Percentiles rank a stretch among this genome's conserved stretches.
Conservation (phyloP, 1,284 basidiomycete species). For the Marasmius fiardii region DNA sequence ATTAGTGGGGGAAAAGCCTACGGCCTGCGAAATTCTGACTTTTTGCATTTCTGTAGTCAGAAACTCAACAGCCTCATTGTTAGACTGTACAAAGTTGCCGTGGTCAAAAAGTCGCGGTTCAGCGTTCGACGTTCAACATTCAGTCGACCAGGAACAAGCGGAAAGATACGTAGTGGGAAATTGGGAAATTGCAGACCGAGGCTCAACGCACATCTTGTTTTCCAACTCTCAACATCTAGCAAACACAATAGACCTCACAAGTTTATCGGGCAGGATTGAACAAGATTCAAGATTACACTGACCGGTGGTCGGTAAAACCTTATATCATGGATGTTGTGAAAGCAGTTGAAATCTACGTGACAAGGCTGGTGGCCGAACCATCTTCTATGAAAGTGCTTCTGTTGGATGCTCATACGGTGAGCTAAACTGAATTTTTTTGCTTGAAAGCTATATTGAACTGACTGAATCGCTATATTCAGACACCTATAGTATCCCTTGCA, state of each 20-base stretch:
- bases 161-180: no score
- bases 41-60: no score
- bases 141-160: no score
- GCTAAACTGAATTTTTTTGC: conserved; percentile 22
- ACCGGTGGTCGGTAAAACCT: neutral
- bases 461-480: conserved; percentile 45
- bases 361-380: conserved; percentile 85
- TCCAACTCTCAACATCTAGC: no score
- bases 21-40: no score
- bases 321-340: conserved; percentile 88
- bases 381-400: conserved; percentile 97
- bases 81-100: no score
- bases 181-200: no score
- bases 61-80: no score
- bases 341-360: conserved; percentile 92
- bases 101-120: no score
- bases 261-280: neutral
- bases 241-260: neutral
- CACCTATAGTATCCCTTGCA: conserved; percentile 95
- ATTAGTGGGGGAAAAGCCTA: no score
- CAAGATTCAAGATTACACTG: neutral
- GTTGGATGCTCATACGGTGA: conserved; percentile 92
- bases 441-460: conserved; percentile 1
- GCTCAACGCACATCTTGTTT: no score
- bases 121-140: no score